Evolutionary conservation across 2,329 filamentous ascomycete species (phyloP).

Genomic region (Xylaria sp.): DNA sequence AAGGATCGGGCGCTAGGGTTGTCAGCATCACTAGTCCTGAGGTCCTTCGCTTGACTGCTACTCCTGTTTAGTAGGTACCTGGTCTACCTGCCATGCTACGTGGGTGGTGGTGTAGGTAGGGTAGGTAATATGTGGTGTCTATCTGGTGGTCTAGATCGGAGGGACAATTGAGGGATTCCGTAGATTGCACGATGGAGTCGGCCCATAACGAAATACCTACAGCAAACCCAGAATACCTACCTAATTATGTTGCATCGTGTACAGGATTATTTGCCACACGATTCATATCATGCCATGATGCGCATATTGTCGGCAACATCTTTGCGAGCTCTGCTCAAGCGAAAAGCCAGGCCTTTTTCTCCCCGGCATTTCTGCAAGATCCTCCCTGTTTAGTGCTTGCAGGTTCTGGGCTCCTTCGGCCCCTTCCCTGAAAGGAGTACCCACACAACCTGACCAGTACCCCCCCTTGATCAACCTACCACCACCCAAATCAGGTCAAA

Average conservation of each 20-base stretch:
- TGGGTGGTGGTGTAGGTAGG: not conserved
- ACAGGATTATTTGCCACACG: not conserved
- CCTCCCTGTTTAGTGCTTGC: conserved; percentile 10
- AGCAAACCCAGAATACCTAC: too few relatives aligned
- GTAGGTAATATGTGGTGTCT: not conserved
- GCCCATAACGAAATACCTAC: not conserved
- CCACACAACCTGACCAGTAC: too few relatives aligned
- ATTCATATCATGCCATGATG: not conserved
- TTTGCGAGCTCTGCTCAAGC: not conserved
- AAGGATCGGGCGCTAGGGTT: conserved; percentile 69
- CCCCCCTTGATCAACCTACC: too few relatives aligned
- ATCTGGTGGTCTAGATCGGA: conserved; percentile 10
- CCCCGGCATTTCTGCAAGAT: not conserved
- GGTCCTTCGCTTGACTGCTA: conserved; percentile 60
- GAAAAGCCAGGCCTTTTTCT: not conserved
- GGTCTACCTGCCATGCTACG: too few relatives aligned
- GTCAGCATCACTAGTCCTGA: conserved; percentile 68
- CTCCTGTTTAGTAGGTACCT: too few relatives aligned
- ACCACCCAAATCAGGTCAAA: too few relatives aligned
- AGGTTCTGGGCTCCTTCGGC: conserved; percentile 12
- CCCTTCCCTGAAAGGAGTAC: not conserved
- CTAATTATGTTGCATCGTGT: too few relatives aligned
- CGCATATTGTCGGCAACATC: not conserved
- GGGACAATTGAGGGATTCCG: conserved; percentile 29
- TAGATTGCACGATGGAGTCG: conserved; percentile 4